These are phyloP conservation scores for Acer campestre DNA, from an alignment of 345 rosid species.

Conservation along the genomic window DNA sequence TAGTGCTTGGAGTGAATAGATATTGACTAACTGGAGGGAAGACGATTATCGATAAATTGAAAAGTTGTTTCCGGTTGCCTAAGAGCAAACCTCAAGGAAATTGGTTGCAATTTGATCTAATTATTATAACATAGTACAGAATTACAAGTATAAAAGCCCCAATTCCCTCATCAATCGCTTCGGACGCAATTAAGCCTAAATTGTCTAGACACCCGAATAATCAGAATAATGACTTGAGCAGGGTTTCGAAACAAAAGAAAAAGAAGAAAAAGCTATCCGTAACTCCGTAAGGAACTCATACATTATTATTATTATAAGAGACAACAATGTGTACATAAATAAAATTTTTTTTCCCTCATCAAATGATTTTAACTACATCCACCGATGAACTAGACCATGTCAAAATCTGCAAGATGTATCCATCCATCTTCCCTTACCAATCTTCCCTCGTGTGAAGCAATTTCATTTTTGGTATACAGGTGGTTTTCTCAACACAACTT, in stretches of 20 bases:
- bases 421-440: conserved; percentile 13
- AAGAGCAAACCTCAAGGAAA: no score
- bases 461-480: conserved; percentile 16
- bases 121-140: neutral
- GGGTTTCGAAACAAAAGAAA: neutral
- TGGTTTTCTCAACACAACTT: conserved; percentile 15
- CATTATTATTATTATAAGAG: conserved; percentile 5
- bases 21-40: no score
- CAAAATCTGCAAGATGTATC: conserved; percentile 3
- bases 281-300: neutral
- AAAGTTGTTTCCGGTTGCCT: no score
- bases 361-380: neutral
- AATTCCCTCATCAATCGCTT: neutral
- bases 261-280: neutral
- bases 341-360: conserved; percentile 4
- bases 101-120: no score
- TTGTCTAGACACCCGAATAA: neutral
- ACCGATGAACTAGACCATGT: conserved; percentile 10
- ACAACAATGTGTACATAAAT: conserved; percentile 26
- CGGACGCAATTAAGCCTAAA: conserved; percentile 5
- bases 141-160: neutral
- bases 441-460: conserved; percentile 16
- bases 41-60: no score
- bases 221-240: neutral
- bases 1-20: no score